A percentile compares a stretch with the other conserved stretches of the same genome.
Conservation (phyloP, 176 grass and related monocot genomes). For the Musa troglodytarum region DNA sequence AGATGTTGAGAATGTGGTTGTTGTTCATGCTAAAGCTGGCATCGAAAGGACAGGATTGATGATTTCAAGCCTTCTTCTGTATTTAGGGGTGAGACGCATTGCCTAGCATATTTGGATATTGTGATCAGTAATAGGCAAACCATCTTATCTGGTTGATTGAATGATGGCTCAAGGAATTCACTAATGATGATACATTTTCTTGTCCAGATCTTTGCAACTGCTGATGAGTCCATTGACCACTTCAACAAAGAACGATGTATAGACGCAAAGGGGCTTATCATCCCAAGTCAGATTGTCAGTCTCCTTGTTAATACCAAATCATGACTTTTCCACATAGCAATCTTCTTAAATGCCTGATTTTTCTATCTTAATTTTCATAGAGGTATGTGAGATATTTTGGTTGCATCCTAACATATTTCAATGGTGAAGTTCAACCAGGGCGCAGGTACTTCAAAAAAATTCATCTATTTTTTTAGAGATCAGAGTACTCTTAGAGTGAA, state of each 20-base stretch:
- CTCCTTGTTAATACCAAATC: not conserved
- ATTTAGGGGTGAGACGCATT: slow-evolving; percentile 1
- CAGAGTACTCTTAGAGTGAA: not conserved
- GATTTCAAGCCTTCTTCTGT: slow-evolving; percentile 17
- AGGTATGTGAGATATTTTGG: slow-evolving; percentile 21
- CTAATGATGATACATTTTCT: not conserved
- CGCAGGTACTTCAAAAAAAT: not conserved
- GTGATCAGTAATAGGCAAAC: not conserved
- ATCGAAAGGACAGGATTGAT: slow-evolving; percentile 14
- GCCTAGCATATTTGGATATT: not conserved
- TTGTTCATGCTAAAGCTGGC: slow-evolving; percentile 18
- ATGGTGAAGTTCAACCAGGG: slow-evolving; percentile 3
- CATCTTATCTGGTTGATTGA: not conserved
- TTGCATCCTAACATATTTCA: slow-evolving; percentile 5
- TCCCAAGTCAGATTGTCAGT: slow-evolving; percentile 25
- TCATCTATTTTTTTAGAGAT: not conserved
- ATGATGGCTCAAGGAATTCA: not conserved
- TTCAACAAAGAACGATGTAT: slow-evolving; percentile 19
- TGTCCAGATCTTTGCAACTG: slow-evolving; percentile 13
- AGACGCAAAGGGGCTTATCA: slow-evolving; percentile 12
- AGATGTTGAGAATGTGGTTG: slow-evolving; percentile 11
- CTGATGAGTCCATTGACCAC: slow-evolving; percentile 19
- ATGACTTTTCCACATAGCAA: not conserved
- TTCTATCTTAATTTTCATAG: slow-evolving; percentile 8
- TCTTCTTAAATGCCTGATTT: not conserved